Base-by-base conservation (phyloP, 805 yeast genomes). In the Metschnikowia gelsemii region DNA sequence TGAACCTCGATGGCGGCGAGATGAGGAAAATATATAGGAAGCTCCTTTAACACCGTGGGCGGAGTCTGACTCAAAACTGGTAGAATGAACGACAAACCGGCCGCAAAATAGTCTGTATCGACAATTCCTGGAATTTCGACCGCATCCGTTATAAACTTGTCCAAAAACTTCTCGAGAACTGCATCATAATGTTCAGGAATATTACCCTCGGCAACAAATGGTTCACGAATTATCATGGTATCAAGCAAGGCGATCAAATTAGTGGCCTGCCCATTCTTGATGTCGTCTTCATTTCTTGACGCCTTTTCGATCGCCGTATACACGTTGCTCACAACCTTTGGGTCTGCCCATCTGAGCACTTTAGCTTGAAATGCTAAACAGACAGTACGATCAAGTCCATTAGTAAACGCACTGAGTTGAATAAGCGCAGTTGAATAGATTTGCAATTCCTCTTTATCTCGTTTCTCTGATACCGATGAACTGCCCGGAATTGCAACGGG, bases 41-140 rank as follows among this genome's bases (percentile, higher is more conserved):
- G 35, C 8, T 22, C 35, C 2, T 8, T 48, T 3, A 50, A 33
- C 9, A 42, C 24, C 18, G 32, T 32, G 2, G 13, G 70, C 40
- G 13, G 56, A 48, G 43, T 72, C 76, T 5, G 70, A 58, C 80
- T 67, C 31, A 85, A 52, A 3, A 81, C 60, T 25, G 74, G 76
- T 41, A 80, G 86, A 33, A 79, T 67, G 3, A 81, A 71, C 19
- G 71, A 59, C 25, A 87, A 56, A 0, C 80, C 78, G 42, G 75
- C 69, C 0, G 83, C 75, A 52, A 79, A 78, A 83, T 87, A 87
- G 12, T 70, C 67, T 20, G 67, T 55, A 45, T 75, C 71, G 2
- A 62, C 62, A 43, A 58, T 55, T 13, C 25, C 43, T 2, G 49
- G 49, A 17, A 38, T 35, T 7, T 30, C 22, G 3, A 71, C 45